Evolutionary conservation across 257 asterid genomes (phyloP).

Genomic region (Nicotiana otophora): DNA sequence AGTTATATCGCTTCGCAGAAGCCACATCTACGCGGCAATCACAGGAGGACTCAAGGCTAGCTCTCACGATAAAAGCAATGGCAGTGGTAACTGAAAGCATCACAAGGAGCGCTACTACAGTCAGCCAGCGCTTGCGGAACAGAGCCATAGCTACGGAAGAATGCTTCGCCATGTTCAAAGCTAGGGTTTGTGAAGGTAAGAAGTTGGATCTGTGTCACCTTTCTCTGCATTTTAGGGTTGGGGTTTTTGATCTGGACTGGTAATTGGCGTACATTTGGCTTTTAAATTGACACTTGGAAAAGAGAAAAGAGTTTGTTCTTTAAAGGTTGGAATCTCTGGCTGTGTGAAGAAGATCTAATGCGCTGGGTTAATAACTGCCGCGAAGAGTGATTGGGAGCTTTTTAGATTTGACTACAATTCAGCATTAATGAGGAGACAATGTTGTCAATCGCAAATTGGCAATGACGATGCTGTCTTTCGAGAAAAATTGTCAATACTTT

Average conservation of each 20-base stretch:
- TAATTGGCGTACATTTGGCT: slow-evolving; percentile 28
- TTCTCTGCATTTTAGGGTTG: slow-evolving; percentile 19
- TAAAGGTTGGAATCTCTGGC: slow-evolving; percentile 4
- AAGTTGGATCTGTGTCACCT: slow-evolving; percentile 15
- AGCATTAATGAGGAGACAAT: background rate
- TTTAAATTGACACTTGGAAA: slow-evolving; percentile 16
- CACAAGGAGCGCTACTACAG: slow-evolving; percentile 17
- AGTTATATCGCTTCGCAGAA: slow-evolving; percentile 17
- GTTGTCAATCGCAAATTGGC: background rate
- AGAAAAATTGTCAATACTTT: background rate
- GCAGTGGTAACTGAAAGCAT: slow-evolving; percentile 20
- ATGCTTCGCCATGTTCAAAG: slow-evolving; percentile 28
- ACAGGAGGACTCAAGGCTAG: slow-evolving; percentile 21
- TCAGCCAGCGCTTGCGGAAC: slow-evolving; percentile 29
- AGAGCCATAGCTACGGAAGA: slow-evolving; percentile 14
- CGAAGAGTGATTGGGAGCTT: background rate
- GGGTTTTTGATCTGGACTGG: slow-evolving; percentile 8
- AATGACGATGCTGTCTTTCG: background rate
- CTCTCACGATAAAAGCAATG: slow-evolving; percentile 23
- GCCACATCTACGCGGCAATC: slow-evolving; percentile 17
- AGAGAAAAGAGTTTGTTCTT: background rate
- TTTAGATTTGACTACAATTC: background rate
- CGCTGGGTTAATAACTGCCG: background rate
- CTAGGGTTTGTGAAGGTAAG: slow-evolving; percentile 13
- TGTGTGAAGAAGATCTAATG: background rate